Percentiles rank a stretch among this genome's conserved stretches.
phyloP scores from a whole-genome alignment of 1,139 yeast species.

The Pichia sp. region DNA sequence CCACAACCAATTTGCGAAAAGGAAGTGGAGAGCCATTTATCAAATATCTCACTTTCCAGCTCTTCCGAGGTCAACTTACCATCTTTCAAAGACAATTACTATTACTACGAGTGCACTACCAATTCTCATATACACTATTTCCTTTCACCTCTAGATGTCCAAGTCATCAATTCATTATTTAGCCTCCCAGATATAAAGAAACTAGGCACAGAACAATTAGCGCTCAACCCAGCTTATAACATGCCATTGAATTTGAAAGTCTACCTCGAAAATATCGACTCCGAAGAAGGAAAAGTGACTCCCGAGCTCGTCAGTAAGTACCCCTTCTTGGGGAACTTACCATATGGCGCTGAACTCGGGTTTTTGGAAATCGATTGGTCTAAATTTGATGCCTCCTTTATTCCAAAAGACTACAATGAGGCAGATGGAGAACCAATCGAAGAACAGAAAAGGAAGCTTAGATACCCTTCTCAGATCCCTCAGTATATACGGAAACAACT shows the following conservation, averaged over 20 bases:
- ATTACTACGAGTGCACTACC: constrained; percentile 33
- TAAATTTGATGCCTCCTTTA: constrained; percentile 24
- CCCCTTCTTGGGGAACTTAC: constrained; percentile 77
- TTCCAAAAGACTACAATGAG: constrained; percentile 22
- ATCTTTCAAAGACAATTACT: constrained; percentile 15
- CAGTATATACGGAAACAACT: constrained; percentile 56
- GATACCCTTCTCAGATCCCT: constrained; percentile 50
- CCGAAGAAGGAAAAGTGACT: constrained; percentile 52
- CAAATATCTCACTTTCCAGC: neutral
- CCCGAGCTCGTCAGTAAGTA: constrained; percentile 54
- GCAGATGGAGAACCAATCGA: constrained; percentile 23
- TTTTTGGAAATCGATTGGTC: constrained; percentile 85
- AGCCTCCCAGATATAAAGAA: constrained; percentile 1
- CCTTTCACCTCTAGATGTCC: constrained; percentile 73
- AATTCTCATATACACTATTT: constrained; percentile 62
- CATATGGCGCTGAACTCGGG: constrained; percentile 79
- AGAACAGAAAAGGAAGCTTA: neutral
- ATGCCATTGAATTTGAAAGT: constrained; percentile 15
- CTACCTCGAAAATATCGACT: constrained; percentile 59
- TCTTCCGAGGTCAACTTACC: constrained; percentile 10
- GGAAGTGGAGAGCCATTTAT: neutral
- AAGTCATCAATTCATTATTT: constrained; percentile 37
- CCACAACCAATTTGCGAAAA: constrained; percentile 2
- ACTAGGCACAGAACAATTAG: neutral
- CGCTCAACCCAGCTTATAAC: constrained; percentile 9